Percentiles rank a stretch among this genome's conserved stretches.
These are phyloP conservation scores for Phytopythium aichiense DNA, from an alignment of 352 stramenopile species.

Conservation along the genomic window DNA sequence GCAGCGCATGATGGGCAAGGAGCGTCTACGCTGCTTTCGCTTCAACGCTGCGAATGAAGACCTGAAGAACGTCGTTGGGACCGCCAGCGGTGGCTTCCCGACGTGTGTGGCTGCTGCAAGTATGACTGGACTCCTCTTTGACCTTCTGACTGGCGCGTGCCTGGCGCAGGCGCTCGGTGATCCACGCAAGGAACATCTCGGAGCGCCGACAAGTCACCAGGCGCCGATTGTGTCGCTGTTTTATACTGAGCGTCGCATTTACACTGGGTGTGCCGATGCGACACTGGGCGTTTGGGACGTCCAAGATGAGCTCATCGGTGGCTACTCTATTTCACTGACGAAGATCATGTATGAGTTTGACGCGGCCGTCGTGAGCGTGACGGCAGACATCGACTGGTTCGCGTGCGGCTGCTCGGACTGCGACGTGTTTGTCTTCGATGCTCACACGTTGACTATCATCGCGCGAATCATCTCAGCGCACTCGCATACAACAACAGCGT, in stretches of 20 bases:
- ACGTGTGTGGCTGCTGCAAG: conserved; percentile 55
- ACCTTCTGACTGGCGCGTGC: conserved; percentile 62
- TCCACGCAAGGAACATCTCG: conserved; percentile 55
- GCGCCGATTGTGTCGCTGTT: conserved; percentile 64
- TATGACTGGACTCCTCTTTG: conserved; percentile 49
- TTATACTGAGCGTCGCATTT: conserved; percentile 54
- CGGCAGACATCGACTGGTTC: conserved; percentile 48
- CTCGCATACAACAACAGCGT: conserved; percentile 35
- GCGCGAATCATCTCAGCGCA: conserved; percentile 52
- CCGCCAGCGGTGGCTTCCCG: conserved; percentile 55
- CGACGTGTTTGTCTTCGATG: conserved; percentile 68
- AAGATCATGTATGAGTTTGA: conserved; percentile 68
- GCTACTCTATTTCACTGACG: conserved; percentile 37
- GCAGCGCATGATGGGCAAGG: conserved; percentile 59
- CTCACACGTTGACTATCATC: conserved; percentile 32
- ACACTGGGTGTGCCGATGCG: conserved; percentile 65
- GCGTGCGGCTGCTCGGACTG: conserved; percentile 63
- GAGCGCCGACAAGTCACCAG: conserved; percentile 54
- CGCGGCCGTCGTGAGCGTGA: conserved; percentile 61
- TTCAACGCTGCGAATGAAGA: conserved; percentile 73
- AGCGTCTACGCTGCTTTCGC: conserved; percentile 63
- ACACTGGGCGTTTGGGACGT: conserved; percentile 68
- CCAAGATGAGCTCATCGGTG: conserved; percentile 43
- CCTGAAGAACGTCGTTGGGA: conserved; percentile 70
- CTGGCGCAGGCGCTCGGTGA: conserved; percentile 63